Conservation (phyloP, 441 rosid species). For the Arabidopsis hybrid region DNA sequence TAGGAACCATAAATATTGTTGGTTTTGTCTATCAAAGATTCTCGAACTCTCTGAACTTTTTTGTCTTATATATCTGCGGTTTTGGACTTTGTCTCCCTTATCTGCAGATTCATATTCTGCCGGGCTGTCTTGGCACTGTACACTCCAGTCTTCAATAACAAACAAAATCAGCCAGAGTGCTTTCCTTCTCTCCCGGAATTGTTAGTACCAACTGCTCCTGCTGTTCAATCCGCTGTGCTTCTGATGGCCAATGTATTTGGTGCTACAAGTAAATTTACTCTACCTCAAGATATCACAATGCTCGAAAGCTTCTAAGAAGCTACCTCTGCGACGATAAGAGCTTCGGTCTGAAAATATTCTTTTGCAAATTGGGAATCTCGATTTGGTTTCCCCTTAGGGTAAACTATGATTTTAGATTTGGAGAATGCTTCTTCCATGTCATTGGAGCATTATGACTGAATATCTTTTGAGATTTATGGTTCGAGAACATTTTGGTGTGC, state of each 20-base stretch:
- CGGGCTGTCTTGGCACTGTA: conserved; percentile 72
- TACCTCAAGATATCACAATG: conserved; percentile 54
- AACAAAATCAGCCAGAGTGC: conserved; percentile 78
- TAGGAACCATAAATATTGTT: not conserved
- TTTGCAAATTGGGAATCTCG: conserved; percentile 32
- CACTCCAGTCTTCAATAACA: conserved; percentile 58
- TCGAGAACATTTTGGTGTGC: conserved; percentile 24
- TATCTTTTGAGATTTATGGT: conserved; percentile 33
- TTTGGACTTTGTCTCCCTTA: conserved; percentile 23
- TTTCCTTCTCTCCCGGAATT: conserved; percentile 70
- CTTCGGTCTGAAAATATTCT: conserved; percentile 15
- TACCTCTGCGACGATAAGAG: not conserved
- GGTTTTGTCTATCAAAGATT: conserved; percentile 11
- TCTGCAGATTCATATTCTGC: conserved; percentile 81
- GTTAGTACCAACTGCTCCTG: conserved; percentile 52
- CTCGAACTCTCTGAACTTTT: not conserved
- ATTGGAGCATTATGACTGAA: conserved; percentile 7
- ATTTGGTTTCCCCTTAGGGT: conserved; percentile 28
- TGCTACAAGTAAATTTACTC: conserved; percentile 59
- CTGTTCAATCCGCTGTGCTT: conserved; percentile 59
- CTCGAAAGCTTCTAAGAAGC: conserved; percentile 13
- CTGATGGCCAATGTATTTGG: conserved; percentile 74
- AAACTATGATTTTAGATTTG: conserved; percentile 17
- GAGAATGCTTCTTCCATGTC: not conserved
- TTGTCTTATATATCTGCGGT: conserved; percentile 1